These are phyloP conservation scores for Dichomitus squalens DNA, from an alignment of 1,284 basidiomycete genomes.

Conservation along the genomic window DNA sequence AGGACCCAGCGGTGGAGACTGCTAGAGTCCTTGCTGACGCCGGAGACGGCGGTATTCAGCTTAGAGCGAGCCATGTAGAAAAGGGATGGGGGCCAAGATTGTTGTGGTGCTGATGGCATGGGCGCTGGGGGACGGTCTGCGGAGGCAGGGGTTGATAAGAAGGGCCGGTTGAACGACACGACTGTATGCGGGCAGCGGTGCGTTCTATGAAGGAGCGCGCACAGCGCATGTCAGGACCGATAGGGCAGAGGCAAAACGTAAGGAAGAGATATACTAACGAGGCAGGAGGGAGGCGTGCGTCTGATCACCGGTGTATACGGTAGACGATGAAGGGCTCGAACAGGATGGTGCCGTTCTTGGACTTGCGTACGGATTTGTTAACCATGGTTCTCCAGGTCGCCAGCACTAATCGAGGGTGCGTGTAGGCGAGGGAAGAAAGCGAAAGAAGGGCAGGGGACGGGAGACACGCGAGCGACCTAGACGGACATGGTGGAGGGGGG, in stretches of 20 bases:
- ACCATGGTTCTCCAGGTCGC: conserved; percentile 60
- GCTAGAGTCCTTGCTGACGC: conserved; percentile 58
- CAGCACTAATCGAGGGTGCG: conserved; percentile 42
- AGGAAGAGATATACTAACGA: conserved; percentile 30
- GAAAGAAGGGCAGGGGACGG: conserved; percentile 23
- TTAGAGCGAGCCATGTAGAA: conserved; percentile 73
- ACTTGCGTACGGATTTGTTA: conserved; percentile 75
- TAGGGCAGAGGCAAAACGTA: conserved; percentile 16
- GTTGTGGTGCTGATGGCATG: conserved; percentile 47
- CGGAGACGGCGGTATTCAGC: conserved; percentile 61
- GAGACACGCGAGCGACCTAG: conserved; percentile 36
- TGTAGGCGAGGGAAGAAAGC: conserved; percentile 35
- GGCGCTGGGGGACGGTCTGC: conserved; percentile 23
- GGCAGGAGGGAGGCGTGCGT: conserved; percentile 21
- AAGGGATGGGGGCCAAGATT: conserved; percentile 39
- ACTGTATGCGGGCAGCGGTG: conserved; percentile 25
- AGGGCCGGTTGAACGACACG: conserved; percentile 36
- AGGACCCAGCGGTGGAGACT: conserved; percentile 84
- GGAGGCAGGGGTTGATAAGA: conserved; percentile 11
- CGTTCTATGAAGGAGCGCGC: conserved; percentile 26
- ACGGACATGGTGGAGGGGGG: conserved; percentile 49
- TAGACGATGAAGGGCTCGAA: conserved; percentile 85
- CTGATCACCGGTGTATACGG: conserved; percentile 70
- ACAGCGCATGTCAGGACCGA: conserved; percentile 15
- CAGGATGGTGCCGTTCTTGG: conserved; percentile 81